These are phyloP conservation scores for Candida glucosophila DNA, from an alignment of 1,139 yeast species.

Conservation along the genomic window DNA sequence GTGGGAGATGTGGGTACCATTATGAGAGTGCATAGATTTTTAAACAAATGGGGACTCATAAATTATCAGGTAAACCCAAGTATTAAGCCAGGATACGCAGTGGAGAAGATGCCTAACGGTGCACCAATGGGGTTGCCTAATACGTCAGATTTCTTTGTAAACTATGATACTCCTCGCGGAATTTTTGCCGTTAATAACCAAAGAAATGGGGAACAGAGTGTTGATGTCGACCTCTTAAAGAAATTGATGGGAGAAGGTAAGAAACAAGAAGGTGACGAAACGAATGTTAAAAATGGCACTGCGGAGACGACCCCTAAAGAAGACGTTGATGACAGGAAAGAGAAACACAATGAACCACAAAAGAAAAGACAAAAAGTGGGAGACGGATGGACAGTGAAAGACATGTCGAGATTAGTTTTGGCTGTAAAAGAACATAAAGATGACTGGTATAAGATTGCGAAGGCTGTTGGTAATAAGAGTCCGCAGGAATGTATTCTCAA, in stretches of 20 bases:
- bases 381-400: conserved; percentile 60
- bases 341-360: conserved; percentile 3
- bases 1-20: conserved; percentile 96
- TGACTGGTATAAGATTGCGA: conserved; percentile 73
- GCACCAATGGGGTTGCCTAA: conserved; percentile 45
- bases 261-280: conserved; percentile 1
- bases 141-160: conserved; percentile 60
- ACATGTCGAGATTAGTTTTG: conserved; percentile 47
- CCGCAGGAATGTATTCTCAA: conserved; percentile 77
- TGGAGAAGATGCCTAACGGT: conserved; percentile 50
- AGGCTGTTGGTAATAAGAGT: conserved; percentile 54
- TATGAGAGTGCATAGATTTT: conserved; percentile 80
- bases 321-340: conserved; percentile 7
- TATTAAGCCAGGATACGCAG: conserved; percentile 51
- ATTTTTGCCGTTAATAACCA: conserved; percentile 86
- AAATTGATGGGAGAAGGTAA: conserved; percentile 24
- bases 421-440: conserved; percentile 53
- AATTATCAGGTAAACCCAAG: conserved; percentile 84
- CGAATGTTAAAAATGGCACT: background rate
- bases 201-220: conserved; percentile 45
- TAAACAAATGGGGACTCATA: conserved; percentile 93
- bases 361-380: conserved; percentile 36
- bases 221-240: conserved; percentile 51
- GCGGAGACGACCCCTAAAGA: conserved; percentile 3
- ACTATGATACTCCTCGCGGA: conserved; percentile 89